These are phyloP conservation scores for Talaromyces sp. DNA, from an alignment of 2,329 filamentous ascomycete species.

Conservation along the genomic window DNA sequence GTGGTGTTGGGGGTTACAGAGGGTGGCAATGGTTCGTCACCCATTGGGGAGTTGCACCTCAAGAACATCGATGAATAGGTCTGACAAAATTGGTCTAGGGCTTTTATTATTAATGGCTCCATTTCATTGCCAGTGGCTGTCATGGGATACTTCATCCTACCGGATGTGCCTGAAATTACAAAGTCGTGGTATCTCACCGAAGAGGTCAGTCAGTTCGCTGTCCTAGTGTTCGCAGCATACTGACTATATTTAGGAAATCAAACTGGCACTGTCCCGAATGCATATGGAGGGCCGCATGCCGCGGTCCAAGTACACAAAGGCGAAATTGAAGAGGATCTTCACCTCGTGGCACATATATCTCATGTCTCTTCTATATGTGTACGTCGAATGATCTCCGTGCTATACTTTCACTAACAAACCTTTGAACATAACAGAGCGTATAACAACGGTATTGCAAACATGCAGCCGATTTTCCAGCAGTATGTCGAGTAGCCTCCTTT, in stretches of 20 bases:
- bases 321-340: conserved; percentile 59
- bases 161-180: conserved; percentile 51
- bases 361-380: conserved; percentile 57
- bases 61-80: too few relatives aligned
- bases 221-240: not conserved
- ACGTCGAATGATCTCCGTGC: conserved; percentile 15
- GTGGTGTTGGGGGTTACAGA: conserved; percentile 44
- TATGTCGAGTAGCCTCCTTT: conserved; percentile 22
- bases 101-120: conserved; percentile 41
- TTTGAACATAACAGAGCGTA: conserved; percentile 44
- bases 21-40: conserved; percentile 54
- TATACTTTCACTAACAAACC: not conserved
- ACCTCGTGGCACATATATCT: conserved; percentile 63
- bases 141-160: conserved; percentile 48
- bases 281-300: conserved; percentile 47
- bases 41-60: too few relatives aligned
- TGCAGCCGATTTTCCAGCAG: conserved; percentile 56
- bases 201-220: conserved; percentile 26
- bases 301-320: conserved; percentile 45
- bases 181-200: conserved; percentile 48
- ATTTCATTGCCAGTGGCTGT: conserved; percentile 53
- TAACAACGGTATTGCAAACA: conserved; percentile 55
- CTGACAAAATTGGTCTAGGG: conserved; percentile 11
- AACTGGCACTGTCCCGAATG: conserved; percentile 50
- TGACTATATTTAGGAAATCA: conserved; percentile 36